A percentile compares a stretch with the other conserved stretches of the same genome.
Conservation (phyloP, 2,329 filamentous ascomycete genomes). For the Microcyclosporella mali region DNA sequence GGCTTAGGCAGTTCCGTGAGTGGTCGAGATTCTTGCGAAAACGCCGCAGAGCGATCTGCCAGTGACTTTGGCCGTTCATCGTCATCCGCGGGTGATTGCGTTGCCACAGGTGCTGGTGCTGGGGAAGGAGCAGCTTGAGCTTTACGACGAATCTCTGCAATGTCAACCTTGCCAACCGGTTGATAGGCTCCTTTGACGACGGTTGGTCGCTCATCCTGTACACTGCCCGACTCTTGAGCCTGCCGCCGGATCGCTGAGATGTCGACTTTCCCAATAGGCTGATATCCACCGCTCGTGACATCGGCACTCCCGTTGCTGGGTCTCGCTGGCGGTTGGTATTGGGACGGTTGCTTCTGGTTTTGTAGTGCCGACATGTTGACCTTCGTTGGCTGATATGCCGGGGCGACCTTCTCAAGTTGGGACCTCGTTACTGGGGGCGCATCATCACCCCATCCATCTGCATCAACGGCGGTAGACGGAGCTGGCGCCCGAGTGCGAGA, state of each 20-base stretch:
- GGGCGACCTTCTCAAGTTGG: conserved; percentile 82
- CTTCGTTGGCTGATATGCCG: conserved; percentile 91
- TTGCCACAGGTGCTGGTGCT: conserved; percentile 35
- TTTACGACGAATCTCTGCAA: conserved; percentile 82
- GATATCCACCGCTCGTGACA: conserved; percentile 79
- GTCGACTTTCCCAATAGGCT: conserved; percentile 95
- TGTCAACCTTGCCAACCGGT: conserved; percentile 93
- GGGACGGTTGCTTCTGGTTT: conserved; percentile 63
- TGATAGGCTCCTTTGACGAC: conserved; percentile 90
- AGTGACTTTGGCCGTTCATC: conserved; percentile 56
- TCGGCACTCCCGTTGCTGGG: conserved; percentile 48
- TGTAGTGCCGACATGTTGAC: conserved; percentile 86
- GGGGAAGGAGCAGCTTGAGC: conserved; percentile 54
- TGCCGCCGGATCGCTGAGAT: conserved; percentile 80
- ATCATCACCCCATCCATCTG: conserved; percentile 91
- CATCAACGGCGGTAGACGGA: conserved; percentile 57
- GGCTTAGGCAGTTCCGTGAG: conserved; percentile 87
- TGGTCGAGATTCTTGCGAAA: conserved; percentile 63
- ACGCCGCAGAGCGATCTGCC: conserved; percentile 70
- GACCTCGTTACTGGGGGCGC: conserved; percentile 84
- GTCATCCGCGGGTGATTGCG: conserved; percentile 41
- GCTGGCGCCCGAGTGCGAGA: conserved; percentile 53
- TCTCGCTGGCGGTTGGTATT: conserved; percentile 47
- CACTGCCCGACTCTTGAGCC: conserved; percentile 54
- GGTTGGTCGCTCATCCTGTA: conserved; percentile 69